A percentile compares a stretch with the other conserved stretches of the same genome.
phyloP scores from a whole-genome alignment of 768 basidiomycete species.

The Boletellus sp. region DNA sequence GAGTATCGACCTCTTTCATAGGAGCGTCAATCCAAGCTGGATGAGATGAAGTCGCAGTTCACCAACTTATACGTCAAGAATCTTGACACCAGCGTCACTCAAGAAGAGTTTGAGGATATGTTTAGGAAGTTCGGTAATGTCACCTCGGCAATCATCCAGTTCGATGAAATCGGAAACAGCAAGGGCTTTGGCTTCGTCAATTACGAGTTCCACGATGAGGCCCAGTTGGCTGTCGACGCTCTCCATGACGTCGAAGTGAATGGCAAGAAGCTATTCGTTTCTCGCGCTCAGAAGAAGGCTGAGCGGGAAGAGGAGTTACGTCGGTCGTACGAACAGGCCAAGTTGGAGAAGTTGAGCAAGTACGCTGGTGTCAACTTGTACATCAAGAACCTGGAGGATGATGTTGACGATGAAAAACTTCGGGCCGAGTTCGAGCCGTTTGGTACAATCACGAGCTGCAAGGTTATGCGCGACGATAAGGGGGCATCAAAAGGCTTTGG shows the following conservation, averaged over 20 bases:
- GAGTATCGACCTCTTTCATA: conserved; percentile 24
- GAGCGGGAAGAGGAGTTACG: conserved; percentile 98
- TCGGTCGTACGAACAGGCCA: conserved; percentile 89
- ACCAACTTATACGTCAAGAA: conserved; percentile 99
- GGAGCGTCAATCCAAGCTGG: conserved; percentile 98
- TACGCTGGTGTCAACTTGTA: conserved; percentile 99
- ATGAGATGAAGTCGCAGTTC: conserved; percentile 95
- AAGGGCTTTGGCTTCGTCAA: conserved; percentile 99
- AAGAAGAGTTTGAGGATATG: conserved; percentile 82
- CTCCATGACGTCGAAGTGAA: conserved; percentile 83
- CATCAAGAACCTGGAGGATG: conserved; percentile 99
- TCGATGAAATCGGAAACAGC: conserved; percentile 87
- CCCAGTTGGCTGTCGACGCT: conserved; percentile 81
- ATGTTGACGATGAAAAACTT: conserved; percentile 96
- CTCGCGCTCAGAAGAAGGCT: conserved; percentile 96
- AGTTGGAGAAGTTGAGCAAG: conserved; percentile 97
- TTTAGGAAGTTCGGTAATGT: conserved; percentile 77
- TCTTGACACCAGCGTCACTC: conserved; percentile 76
- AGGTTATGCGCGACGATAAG: conserved; percentile 99
- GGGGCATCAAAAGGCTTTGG: conserved; percentile 93
- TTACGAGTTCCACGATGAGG: conserved; percentile 89
- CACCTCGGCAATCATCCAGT: conserved; percentile 82
- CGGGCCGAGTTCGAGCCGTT: conserved; percentile 95
- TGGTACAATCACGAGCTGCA: conserved; percentile 96
- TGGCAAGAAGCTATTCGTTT: conserved; percentile 90